Base-by-base conservation (phyloP, 371 early-diverging fungal genomes). In the Actinomortierella ambigua region DNA sequence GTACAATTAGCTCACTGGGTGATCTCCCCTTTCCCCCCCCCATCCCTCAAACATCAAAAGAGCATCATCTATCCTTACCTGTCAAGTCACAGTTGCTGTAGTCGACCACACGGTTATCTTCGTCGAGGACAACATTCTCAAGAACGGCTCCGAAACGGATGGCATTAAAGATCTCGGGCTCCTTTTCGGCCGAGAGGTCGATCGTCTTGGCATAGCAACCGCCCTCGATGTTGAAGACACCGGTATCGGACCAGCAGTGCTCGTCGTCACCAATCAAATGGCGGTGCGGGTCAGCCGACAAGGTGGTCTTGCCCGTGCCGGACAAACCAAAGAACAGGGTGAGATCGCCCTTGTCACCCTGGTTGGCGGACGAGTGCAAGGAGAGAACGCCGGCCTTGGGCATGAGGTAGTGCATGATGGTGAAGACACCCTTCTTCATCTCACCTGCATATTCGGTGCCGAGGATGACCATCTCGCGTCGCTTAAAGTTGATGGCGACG, bases 321-420 rank as follows among this genome's bases (percentile, higher is more conserved):
- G 95, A 95, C 39, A 97, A 86, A 70, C 98, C 98, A 78, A 98
- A 98, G 93, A 98, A 98, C 63, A 98, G 83, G 26, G 98, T 93
- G 18, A 96, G 95, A 78, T 97, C 98, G 57, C 94, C 95, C 42
- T 84, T 66, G 17, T 89, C 86, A 56, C 97, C 95, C 76, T 94
- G 96, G 77, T 98, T 98, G 69, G 96, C 95, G 63, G 93, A 93
- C 5, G 97, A 96, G 85, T 98, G 98, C 55, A 98, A 87, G 22
- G 97, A 97, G 13, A 98, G 85, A 29, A 97, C 97, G 60, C 96
- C 96, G 28, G 92, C 90, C 85, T 95, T 95, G 53, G 98, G 88
- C 98, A 97, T 97, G 68, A 94, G 82, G 85, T 98, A 97, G 84
- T 98, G 97, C 98, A 98, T 97, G 55, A 98, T 96, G 27, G 97